Conservation (phyloP, 176 grass and related monocot genomes). For the Canna indica region DNA sequence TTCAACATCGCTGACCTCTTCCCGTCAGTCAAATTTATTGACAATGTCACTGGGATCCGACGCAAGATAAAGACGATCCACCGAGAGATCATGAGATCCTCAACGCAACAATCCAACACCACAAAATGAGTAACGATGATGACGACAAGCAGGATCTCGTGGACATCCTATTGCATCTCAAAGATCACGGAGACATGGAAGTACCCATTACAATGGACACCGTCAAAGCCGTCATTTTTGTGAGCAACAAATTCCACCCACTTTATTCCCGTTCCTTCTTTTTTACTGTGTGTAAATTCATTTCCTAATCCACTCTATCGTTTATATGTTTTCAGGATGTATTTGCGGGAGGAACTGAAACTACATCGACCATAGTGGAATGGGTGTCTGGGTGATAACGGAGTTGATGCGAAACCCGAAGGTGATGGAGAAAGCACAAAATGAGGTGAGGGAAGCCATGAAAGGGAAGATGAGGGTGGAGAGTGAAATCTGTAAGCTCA, state of each 20-base stretch:
- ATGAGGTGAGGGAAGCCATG: too few relatives aligned
- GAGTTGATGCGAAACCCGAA: too few relatives aligned
- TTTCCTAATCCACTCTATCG: neutral
- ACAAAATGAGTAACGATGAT: slow-evolving; percentile 16
- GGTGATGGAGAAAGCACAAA: too few relatives aligned
- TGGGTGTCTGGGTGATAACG: too few relatives aligned
- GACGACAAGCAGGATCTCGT: slow-evolving; percentile 28
- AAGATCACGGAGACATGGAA: slow-evolving; percentile 29
- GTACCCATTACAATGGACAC: slow-evolving; percentile 33
- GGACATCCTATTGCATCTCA: slow-evolving; percentile 37
- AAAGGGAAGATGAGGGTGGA: too few relatives aligned
- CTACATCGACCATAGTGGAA: too few relatives aligned
- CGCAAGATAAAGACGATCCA: slow-evolving; percentile 31
- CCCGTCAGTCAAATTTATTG: slow-evolving; percentile 21
- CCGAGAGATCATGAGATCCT: slow-evolving; percentile 34
- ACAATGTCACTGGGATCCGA: slow-evolving; percentile 15
- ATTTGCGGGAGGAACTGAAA: too few relatives aligned
- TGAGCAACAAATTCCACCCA: too few relatives aligned
- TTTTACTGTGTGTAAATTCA: neutral
- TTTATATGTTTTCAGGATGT: too few relatives aligned
- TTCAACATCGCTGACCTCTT: slow-evolving; percentile 46
- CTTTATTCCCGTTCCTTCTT: neutral
- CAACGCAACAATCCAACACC: slow-evolving; percentile 42
- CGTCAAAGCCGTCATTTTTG: too few relatives aligned
- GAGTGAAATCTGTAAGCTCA: too few relatives aligned